These are phyloP conservation scores for Panus rudis DNA, from an alignment of 768 basidiomycete species.

Conservation along the genomic window DNA sequence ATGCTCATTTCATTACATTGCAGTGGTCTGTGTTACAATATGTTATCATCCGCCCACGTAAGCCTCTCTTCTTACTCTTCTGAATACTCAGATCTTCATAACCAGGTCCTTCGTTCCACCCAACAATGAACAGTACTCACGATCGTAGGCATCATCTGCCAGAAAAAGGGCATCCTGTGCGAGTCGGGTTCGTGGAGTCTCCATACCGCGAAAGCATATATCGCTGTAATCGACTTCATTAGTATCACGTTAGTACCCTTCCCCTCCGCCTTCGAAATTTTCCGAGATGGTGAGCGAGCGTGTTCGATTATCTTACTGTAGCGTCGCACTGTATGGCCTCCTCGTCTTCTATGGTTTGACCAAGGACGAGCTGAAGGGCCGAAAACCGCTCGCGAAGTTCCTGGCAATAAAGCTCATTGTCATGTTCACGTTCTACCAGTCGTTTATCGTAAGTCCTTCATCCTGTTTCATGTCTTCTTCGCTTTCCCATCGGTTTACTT, in stretches of 20 bases:
- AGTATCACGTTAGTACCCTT: constrained; percentile 59
- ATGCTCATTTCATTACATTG: constrained; percentile 3
- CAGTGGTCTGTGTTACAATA: constrained; percentile 91
- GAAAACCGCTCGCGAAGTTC: constrained; percentile 80
- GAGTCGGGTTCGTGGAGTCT: constrained; percentile 49
- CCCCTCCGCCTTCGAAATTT: not conserved
- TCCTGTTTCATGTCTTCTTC: not conserved
- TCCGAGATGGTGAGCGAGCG: not conserved
- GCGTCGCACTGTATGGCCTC: constrained; percentile 81
- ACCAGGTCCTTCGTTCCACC: constrained; percentile 1
- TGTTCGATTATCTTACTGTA: constrained; percentile 18
- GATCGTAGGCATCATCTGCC: constrained; percentile 73
- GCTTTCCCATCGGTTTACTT: not conserved
- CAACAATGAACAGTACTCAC: constrained; percentile 58
- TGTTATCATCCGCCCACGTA: constrained; percentile 61
- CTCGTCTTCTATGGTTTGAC: constrained; percentile 79
- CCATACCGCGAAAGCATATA: constrained; percentile 61
- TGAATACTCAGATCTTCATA: not conserved
- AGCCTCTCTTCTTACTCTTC: not conserved
- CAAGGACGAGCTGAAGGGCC: constrained; percentile 69
- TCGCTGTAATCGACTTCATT: constrained; percentile 68
- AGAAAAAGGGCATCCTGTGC: constrained; percentile 66
- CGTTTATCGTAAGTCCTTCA: constrained; percentile 50
- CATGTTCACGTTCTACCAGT: constrained; percentile 86
- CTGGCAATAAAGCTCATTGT: constrained; percentile 81